Base-by-base conservation (phyloP, 2,329 filamentous ascomycete species). In the Aspergillus glaucus region DNA sequence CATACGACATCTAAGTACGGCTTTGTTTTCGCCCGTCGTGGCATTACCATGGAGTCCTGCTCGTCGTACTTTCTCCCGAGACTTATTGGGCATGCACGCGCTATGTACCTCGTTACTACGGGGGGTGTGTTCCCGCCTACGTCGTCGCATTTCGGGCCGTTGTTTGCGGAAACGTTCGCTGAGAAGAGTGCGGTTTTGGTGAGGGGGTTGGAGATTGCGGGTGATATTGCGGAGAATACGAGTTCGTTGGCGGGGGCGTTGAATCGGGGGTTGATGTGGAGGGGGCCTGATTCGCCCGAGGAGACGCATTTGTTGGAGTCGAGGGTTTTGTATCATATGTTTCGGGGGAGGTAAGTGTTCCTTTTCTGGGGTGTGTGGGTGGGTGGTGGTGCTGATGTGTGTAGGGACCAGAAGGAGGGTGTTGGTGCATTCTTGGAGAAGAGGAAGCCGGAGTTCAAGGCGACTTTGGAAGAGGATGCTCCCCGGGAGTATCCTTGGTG, bases 181-280 rank as follows among this genome's bases (percentile, higher is more conserved):
- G 73, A 66, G 4, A 75, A 79, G 0, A 79, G 79, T 9, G 72
- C 77, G 50, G 85, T 89, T 7, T 62, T 90, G 39, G 75, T 78
- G 1, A 76, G 81, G 2, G 86, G 86, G 8, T 67, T 90, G 37
- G 79, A 79, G 59, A 69, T 88, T 24, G 86, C 86, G 1, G 74
- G 76, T 19, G 85, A 88, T 46, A 78, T 88, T 41, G 84, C 80
- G 1, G 69, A 70, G 56, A 86, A 87, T 57, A 84, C 83, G 22
- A 87, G 83, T 56, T 69, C 70, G 1, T 79, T 88, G 24, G 79
- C 81, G 24, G 80, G 79, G 7, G 76, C 79, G 54, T 61, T 88
- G 48, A 89, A 87, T 79, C 79, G 80, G 61, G 86, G 88, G 59
- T 66, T 91, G 72, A 83, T 90, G 73, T 88, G 78, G 61, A 61